Percentiles rank a stretch among this genome's conserved stretches.
phyloP scores from a whole-genome alignment of 495 filamentous ascomycete genomes.

The Elasticomyces elasticus region DNA sequence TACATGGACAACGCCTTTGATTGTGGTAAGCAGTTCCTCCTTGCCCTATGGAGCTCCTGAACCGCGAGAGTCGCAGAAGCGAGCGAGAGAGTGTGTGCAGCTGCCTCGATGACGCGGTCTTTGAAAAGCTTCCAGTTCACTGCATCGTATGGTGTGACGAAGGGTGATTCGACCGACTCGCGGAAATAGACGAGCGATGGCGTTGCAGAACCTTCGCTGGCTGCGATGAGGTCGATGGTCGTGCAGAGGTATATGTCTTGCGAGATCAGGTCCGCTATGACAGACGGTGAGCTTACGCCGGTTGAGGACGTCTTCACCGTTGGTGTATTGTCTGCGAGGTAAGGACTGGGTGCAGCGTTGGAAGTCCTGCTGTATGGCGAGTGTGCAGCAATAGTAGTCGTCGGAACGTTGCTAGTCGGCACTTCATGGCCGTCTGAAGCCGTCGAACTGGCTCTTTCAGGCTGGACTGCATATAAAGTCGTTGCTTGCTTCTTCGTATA shows the following conservation, averaged over 20 bases:
- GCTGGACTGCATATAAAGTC: too few relatives aligned
- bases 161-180: background rate
- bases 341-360: background rate
- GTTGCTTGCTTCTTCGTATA: background rate
- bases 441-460: too few relatives aligned
- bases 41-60: background rate
- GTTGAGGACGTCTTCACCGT: background rate
- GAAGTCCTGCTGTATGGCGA: background rate
- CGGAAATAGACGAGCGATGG: background rate
- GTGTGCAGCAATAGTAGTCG: background rate
- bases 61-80: background rate
- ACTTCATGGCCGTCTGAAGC: too few relatives aligned
- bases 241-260: constrained; percentile 1
- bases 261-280: background rate
- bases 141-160: background rate
- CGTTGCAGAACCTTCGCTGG: background rate
- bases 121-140: background rate
- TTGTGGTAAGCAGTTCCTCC: background rate
- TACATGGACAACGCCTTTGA: background rate
- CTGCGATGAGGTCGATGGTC: background rate
- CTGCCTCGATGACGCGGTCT: background rate
- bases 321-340: background rate
- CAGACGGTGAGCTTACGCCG: background rate
- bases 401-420: too few relatives aligned
- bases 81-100: background rate